Evolutionary conservation across 2,329 filamentous ascomycete genomes (phyloP).

Genomic region (Thermoascus crustaceus): DNA sequence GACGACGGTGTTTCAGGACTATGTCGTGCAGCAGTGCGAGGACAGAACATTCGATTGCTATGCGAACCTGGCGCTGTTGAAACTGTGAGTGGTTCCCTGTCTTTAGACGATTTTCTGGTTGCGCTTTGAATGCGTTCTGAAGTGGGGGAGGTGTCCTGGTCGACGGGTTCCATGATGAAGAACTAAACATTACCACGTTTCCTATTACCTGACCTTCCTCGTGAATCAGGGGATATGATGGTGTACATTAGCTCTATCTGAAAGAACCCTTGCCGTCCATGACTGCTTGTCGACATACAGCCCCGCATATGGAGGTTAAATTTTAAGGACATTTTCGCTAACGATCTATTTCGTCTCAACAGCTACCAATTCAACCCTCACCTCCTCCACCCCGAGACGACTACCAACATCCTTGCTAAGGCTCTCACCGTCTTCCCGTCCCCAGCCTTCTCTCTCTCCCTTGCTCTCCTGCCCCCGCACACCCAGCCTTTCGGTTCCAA

Average conservation of each 20-base stretch:
- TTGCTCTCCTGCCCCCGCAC: slow-evolving; percentile 86
- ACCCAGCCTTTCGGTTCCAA: slow-evolving; percentile 55
- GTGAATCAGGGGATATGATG: slow-evolving; percentile 55
- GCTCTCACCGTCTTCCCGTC: slow-evolving; percentile 94
- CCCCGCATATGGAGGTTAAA: no score
- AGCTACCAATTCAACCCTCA: slow-evolving; percentile 99
- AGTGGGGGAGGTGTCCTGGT: neutral
- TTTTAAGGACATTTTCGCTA: slow-evolving; percentile 7
- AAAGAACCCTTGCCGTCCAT: slow-evolving; percentile 28
- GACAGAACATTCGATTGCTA: slow-evolving; percentile 91
- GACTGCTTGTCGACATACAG: no score
- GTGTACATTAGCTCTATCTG: slow-evolving; percentile 67
- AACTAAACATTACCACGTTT: slow-evolving; percentile 66
- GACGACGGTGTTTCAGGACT: slow-evolving; percentile 85
- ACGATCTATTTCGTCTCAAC: slow-evolving; percentile 11
- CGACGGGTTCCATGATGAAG: slow-evolving; percentile 58
- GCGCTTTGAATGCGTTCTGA: slow-evolving; percentile 7
- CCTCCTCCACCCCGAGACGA: slow-evolving; percentile 90
- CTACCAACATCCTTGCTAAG: slow-evolving; percentile 99
- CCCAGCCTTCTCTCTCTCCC: slow-evolving; percentile 85
- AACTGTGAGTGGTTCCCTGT: slow-evolving; percentile 60
- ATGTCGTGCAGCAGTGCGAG: slow-evolving; percentile 91
- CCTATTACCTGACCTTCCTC: slow-evolving; percentile 82
- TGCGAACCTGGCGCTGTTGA: slow-evolving; percentile 89
- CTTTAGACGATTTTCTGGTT: slow-evolving; percentile 9